These are phyloP conservation scores for Penicillium sp. DNA, from an alignment of 2,329 filamentous ascomycete species.

Conservation along the genomic window DNA sequence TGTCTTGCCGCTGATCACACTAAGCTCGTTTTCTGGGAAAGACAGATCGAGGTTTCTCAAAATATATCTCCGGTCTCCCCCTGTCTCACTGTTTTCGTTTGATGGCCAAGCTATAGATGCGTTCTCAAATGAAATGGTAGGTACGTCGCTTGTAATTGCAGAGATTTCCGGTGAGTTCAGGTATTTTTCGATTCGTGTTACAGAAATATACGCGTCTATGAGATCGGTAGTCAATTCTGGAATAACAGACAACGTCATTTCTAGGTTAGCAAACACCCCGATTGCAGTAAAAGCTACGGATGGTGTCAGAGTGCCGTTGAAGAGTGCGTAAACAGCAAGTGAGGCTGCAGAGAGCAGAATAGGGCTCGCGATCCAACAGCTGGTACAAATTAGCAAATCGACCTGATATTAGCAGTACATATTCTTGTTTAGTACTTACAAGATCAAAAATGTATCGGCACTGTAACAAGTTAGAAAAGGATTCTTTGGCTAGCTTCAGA, in stretches of 20 bases:
- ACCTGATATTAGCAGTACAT: neutral
- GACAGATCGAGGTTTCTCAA: conserved; percentile 61
- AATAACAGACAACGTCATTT: conserved; percentile 65
- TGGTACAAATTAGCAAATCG: conserved; percentile 51
- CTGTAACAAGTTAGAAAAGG: conserved; percentile 34
- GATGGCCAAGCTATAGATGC: conserved; percentile 72
- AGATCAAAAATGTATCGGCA: conserved; percentile 5
- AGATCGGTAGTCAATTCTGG: conserved; percentile 69
- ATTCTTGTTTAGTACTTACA: neutral
- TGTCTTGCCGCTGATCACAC: conserved; percentile 71
- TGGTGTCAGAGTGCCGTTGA: conserved; percentile 61
- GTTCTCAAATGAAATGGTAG: conserved; percentile 61
- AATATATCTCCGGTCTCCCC: conserved; percentile 55
- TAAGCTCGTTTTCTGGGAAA: conserved; percentile 67
- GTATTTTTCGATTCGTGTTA: conserved; percentile 68
- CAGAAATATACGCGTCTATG: conserved; percentile 69
- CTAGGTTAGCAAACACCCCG: conserved; percentile 68
- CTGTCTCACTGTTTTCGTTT: conserved; percentile 39
- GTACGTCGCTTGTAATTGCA: conserved; percentile 52
- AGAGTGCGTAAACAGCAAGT: conserved; percentile 62
- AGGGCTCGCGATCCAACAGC: conserved; percentile 69
- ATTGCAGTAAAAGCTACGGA: conserved; percentile 77
- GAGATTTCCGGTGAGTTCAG: conserved; percentile 62
- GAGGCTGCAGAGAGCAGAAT: conserved; percentile 69
- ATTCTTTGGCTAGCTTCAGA: conserved; percentile 50